Percentiles rank a stretch among this genome's conserved stretches.
Conservation (phyloP, 2,329 filamentous ascomycete genomes). For the Zasmidium citrigriseum region DNA sequence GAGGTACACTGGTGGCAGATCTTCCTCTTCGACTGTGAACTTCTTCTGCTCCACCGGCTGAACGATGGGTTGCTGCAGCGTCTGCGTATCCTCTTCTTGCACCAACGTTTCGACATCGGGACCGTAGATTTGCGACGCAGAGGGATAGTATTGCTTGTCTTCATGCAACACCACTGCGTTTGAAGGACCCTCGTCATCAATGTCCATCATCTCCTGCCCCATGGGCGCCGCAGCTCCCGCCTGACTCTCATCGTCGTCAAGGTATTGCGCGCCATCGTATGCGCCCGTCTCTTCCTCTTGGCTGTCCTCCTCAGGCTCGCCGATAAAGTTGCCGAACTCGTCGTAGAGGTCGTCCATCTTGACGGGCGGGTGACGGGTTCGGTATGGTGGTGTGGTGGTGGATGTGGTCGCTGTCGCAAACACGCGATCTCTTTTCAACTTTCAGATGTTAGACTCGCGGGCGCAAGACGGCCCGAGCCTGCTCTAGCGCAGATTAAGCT, state of each 20-base stretch:
- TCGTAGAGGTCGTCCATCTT: constrained; percentile 95
- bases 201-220: constrained; percentile 87
- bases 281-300: constrained; percentile 78
- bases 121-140: constrained; percentile 94
- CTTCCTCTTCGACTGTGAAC: constrained; percentile 91
- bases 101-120: constrained; percentile 92
- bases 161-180: constrained; percentile 98
- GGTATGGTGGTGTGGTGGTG: background rate
- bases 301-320: constrained; percentile 86
- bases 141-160: constrained; percentile 99
- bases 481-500: constrained; percentile 5
- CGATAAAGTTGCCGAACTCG: constrained; percentile 99
- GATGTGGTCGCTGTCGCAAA: constrained; percentile 5
- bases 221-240: constrained; percentile 50
- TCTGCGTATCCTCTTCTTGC: constrained; percentile 95
- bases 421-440: constrained; percentile 10
- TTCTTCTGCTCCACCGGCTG: constrained; percentile 92
- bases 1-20: constrained; percentile 85
- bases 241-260: constrained; percentile 68
- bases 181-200: constrained; percentile 86
- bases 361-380: constrained; percentile 18
- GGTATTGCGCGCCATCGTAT: constrained; percentile 77
- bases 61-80: constrained; percentile 88
- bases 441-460: background rate
- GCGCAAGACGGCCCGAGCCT: too few relatives aligned